These are phyloP conservation scores for Trichosporon faecale DNA, from an alignment of 1,284 basidiomycete species.

Conservation along the genomic window DNA sequence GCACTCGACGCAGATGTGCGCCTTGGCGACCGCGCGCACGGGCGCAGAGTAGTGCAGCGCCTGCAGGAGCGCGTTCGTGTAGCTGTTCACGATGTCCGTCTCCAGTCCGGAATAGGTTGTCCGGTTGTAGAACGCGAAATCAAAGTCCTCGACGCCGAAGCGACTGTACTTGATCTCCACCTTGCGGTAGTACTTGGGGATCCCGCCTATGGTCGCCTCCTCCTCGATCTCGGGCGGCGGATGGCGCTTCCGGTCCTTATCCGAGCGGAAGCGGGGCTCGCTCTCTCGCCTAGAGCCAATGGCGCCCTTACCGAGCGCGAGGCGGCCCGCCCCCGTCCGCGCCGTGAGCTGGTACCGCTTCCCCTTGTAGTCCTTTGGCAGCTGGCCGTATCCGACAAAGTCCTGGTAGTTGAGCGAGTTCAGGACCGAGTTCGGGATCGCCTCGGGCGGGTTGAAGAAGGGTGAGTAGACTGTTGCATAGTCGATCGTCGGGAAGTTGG, in stretches of 20 bases:
- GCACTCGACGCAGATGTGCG: slow-evolving; percentile 85
- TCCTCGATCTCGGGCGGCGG: slow-evolving; percentile 25
- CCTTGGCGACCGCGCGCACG: slow-evolving; percentile 77
- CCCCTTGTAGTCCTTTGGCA: slow-evolving; percentile 78
- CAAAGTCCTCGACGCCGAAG: slow-evolving; percentile 98
- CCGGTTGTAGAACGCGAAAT: slow-evolving; percentile 94
- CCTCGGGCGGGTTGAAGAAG: slow-evolving; percentile 60
- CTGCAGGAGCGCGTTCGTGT: slow-evolving; percentile 90
- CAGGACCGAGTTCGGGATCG: slow-evolving; percentile 72
- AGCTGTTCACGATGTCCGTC: slow-evolving; percentile 95
- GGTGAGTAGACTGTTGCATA: slow-evolving; percentile 53
- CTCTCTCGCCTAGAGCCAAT: slow-evolving; percentile 46
- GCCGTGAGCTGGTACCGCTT: slow-evolving; percentile 68
- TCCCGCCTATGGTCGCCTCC: slow-evolving; percentile 52
- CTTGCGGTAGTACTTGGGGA: slow-evolving; percentile 81
- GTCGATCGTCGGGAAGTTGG: slow-evolving; percentile 61
- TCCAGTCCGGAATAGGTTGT: slow-evolving; percentile 89
- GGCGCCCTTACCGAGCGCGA: slow-evolving; percentile 26
- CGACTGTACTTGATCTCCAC: slow-evolving; percentile 98
- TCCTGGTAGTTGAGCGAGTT: slow-evolving; percentile 79
- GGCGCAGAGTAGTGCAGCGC: slow-evolving; percentile 80
- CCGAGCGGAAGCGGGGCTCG: slow-evolving; percentile 75
- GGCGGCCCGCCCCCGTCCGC: slow-evolving; percentile 44
- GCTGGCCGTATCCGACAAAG: slow-evolving; percentile 78
- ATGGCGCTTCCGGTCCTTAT: slow-evolving; percentile 59